phyloP scores from a whole-genome alignment of 805 yeast genomes.

The Cyberlindnera euphorbiiphila region DNA sequence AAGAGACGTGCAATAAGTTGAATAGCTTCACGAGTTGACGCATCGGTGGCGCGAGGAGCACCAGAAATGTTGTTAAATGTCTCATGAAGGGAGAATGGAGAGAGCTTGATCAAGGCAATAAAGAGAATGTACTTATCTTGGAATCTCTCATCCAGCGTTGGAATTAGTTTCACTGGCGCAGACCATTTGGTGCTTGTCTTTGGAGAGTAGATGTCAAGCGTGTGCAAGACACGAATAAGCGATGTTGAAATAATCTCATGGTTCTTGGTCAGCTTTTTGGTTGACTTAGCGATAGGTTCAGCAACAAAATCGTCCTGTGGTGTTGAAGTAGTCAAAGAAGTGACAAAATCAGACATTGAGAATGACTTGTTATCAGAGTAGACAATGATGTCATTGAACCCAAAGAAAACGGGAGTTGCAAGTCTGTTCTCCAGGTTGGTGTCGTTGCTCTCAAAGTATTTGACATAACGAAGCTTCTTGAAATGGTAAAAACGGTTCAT shows the following conservation, averaged over 20 bases:
- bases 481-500: slow-evolving; percentile 84
- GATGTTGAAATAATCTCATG: slow-evolving; percentile 57
- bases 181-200: slow-evolving; percentile 45
- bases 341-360: slow-evolving; percentile 27
- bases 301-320: slow-evolving; percentile 23
- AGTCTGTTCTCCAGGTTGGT: slow-evolving; percentile 48
- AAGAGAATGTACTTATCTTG: slow-evolving; percentile 44
- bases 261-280: slow-evolving; percentile 36
- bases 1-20: slow-evolving; percentile 46
- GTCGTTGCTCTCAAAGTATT: slow-evolving; percentile 48
- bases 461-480: slow-evolving; percentile 52
- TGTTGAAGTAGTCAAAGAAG: slow-evolving; percentile 12
- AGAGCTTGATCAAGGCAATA: slow-evolving; percentile 42
- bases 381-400: slow-evolving; percentile 33
- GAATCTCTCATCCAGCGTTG: slow-evolving; percentile 29
- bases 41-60: slow-evolving; percentile 32
- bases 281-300: slow-evolving; percentile 15
- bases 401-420: slow-evolving; percentile 48
- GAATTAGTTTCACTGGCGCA: slow-evolving; percentile 35
- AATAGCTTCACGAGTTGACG: slow-evolving; percentile 32
- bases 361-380: slow-evolving; percentile 31
- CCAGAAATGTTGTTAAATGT: slow-evolving; percentile 36
- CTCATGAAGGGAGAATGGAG: slow-evolving; percentile 36
- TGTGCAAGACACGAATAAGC: slow-evolving; percentile 47
- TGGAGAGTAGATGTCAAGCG: slow-evolving; percentile 43